Evolutionary conservation across 129 eudicot species (phyloP).

Genomic region (Tagetes erecta): DNA sequence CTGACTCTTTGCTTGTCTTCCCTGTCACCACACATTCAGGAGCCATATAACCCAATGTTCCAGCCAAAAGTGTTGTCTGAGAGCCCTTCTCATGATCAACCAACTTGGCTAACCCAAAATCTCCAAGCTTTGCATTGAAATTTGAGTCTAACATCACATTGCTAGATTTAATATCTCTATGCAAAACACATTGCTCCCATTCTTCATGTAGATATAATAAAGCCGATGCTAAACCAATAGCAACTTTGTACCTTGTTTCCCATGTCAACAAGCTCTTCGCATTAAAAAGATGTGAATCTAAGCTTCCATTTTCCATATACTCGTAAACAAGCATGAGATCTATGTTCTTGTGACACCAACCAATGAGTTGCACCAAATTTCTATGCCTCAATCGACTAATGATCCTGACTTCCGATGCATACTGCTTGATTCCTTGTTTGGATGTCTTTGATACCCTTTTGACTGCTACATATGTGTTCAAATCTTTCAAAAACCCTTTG

Average conservation of each 20-base stretch:
- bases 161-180: conserved; percentile 42
- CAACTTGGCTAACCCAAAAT: conserved; percentile 44
- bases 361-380: conserved; percentile 41
- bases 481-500: conserved; percentile 33
- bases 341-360: conserved; percentile 41
- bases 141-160: conserved; percentile 47
- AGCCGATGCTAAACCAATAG: conserved; percentile 38
- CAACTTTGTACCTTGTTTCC: conserved; percentile 35
- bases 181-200: conserved; percentile 44
- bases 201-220: conserved; percentile 43
- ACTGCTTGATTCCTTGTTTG: conserved; percentile 42
- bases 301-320: conserved; percentile 48
- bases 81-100: conserved; percentile 43
- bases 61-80: conserved; percentile 35
- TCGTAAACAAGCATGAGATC: conserved; percentile 44
- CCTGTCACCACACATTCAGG: conserved; percentile 40
- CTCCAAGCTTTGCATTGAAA: conserved; percentile 39
- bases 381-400: conserved; percentile 41
- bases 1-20: conserved; percentile 44
- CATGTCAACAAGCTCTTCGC: conserved; percentile 38
- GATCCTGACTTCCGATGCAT: conserved; percentile 41
- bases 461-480: conserved; percentile 24
- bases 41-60: conserved; percentile 46
- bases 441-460: conserved; percentile 41
- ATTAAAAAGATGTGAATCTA: conserved; percentile 44